A percentile compares a stretch with the other conserved stretches of the same genome.
phyloP scores from a whole-genome alignment of 306 rosid species.

The Lathyrus tuberosus region DNA sequence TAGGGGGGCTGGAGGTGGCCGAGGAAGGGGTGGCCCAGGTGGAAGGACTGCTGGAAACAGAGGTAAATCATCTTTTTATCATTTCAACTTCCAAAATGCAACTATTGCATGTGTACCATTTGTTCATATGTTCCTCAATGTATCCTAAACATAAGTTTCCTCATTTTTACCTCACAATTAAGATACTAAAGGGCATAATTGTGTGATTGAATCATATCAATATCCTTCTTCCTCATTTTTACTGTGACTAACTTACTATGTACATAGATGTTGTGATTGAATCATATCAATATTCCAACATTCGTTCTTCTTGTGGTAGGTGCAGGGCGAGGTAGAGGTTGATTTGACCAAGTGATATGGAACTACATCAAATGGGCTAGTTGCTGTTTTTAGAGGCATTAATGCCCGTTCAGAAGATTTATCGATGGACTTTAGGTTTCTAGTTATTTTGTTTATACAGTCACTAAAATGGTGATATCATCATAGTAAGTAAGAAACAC shows the following conservation, averaged over 20 bases:
- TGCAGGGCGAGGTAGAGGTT: constrained; percentile 74
- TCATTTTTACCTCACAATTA: neutral
- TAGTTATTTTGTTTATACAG: constrained; percentile 30
- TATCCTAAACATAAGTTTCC: neutral
- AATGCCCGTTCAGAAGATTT: constrained; percentile 38
- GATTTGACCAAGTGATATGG: constrained; percentile 38
- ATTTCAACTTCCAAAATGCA: constrained; percentile 10
- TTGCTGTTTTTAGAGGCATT: constrained; percentile 58
- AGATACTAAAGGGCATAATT: too few species aligned
- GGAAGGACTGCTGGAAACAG: constrained; percentile 79
- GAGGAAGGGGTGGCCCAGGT: constrained; percentile 87
- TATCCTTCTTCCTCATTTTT: constrained; percentile 1
- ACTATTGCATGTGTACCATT: neutral
- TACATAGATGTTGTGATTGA: constrained; percentile 22
- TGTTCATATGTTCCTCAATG: neutral
- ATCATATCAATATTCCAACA: constrained; percentile 29
- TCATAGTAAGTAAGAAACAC: constrained; percentile 21
- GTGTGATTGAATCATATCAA: constrained; percentile 26
- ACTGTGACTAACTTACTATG: neutral
- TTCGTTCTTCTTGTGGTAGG: constrained; percentile 42
- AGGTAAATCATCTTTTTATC: constrained; percentile 56
- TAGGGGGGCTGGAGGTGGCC: constrained; percentile 81
- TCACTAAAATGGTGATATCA: constrained; percentile 22
- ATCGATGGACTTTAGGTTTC: constrained; percentile 23
- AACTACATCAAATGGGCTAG: constrained; percentile 38